Base-by-base conservation (phyloP, 768 basidiomycete genomes). In the Hypholoma sublateritium region DNA sequence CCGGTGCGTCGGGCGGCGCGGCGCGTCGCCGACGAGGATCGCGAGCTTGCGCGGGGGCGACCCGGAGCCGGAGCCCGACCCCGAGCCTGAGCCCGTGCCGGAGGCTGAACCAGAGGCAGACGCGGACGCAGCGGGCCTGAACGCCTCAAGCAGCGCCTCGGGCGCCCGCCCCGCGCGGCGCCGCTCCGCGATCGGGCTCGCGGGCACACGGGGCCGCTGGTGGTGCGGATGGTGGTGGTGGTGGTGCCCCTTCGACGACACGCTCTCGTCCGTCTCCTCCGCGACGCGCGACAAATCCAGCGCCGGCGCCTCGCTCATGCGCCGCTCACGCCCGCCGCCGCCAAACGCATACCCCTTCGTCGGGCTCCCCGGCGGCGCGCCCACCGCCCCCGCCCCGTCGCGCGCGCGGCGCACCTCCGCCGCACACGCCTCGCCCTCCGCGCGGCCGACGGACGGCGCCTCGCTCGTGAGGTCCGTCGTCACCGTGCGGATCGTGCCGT, bases 391-490 rank as follows among this genome's bases (percentile, higher is more conserved):
- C 28, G 28, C 6, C 44, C 35, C 50, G 48, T 53, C 53, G 28
- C 58, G 50, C 62, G 77, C 79, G 56, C 79, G 74, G 19, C 69
- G 63, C 53, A 86, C 57, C 34, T 81, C 81, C 32, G 81, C 81
- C 16, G 80, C 80, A 52, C 86, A 75, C 34, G 72, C 69, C 60
- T 77, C 85, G 14, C 82, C 89, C 64, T 91, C 88, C n/a, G 85
- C 89, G 85, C 22, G 84, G 77, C 80, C 80, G 52, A 89, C 74
- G 9, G 88, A 88, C 5, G 87, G 86, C 13, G 76, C 72, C 63
- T 90, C 91, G 39, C 88, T 89, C 17, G 91, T 93, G 58, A 87
- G 78, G 60, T 92, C 91, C 28, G 92, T 93, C 32, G 86, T 91
- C 58, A 87, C 76, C n/a, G 91, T 92, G 64, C 89, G 79, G 59